phyloP scores from a whole-genome alignment of 2,329 filamentous ascomycete species.

The Apiospora phragmitis region DNA sequence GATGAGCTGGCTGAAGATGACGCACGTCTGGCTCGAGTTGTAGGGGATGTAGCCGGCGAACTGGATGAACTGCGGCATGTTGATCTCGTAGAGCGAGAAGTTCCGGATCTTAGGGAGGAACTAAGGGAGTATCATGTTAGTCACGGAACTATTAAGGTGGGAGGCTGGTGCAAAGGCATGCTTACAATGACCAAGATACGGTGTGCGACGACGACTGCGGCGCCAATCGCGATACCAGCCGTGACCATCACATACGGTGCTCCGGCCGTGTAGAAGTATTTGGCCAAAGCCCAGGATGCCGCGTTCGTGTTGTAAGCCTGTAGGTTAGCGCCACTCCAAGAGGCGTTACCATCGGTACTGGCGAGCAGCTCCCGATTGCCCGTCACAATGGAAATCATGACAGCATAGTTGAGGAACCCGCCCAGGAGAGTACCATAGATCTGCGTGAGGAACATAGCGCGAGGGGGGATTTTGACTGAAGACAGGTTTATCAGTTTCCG shows the following conservation, averaged over 20 bases:
- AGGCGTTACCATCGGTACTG: conserved; percentile 45
- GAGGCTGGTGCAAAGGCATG: not conserved
- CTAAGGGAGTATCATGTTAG: conserved; percentile 26
- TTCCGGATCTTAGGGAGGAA: conserved; percentile 46
- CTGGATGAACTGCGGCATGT: conserved; percentile 55
- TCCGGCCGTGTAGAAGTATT: conserved; percentile 51
- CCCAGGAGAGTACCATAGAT: conserved; percentile 56
- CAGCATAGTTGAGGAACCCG: conserved; percentile 53
- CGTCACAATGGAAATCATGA: conserved; percentile 56
- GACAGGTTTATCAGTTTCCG: conserved; percentile 14
- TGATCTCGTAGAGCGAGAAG: conserved; percentile 45
- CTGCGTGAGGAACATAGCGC: conserved; percentile 56
- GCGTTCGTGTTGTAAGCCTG: conserved; percentile 51
- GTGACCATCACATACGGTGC: conserved; percentile 48
- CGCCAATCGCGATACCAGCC: conserved; percentile 50
- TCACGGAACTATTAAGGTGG: not conserved
- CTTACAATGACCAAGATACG: conserved; percentile 42
- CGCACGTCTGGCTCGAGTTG: conserved; percentile 56
- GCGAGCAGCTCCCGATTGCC: conserved; percentile 48
- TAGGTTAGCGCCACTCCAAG: conserved; percentile 54
- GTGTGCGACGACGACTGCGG: conserved; percentile 43
- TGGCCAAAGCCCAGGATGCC: conserved; percentile 51
- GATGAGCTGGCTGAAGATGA: conserved; percentile 47
- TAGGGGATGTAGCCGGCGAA: conserved; percentile 56
- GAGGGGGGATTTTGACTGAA: conserved; percentile 55